Evolutionary conservation across 2,329 filamentous ascomycete species (phyloP).

Genomic region (Aspergillus tanneri): DNA sequence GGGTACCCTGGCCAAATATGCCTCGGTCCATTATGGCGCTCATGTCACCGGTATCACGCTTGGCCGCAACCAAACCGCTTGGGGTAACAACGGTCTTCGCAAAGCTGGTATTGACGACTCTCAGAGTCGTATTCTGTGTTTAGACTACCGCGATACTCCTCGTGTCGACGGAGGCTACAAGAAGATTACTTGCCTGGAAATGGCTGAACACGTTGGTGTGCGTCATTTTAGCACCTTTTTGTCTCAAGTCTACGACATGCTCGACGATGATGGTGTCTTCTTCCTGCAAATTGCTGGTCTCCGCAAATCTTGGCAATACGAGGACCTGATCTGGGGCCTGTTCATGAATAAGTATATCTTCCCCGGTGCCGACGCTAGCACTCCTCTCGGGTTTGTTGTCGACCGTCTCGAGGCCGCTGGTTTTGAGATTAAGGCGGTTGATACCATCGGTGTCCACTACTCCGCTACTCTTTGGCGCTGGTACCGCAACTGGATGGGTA

Average conservation of each 20-base stretch:
- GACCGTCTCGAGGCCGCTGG: slow-evolving; percentile 81
- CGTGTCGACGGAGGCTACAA: slow-evolving; percentile 75
- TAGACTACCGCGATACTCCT: slow-evolving; percentile 95
- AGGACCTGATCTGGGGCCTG: slow-evolving; percentile 95
- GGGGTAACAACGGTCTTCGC: slow-evolving; percentile 88
- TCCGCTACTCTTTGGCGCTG: slow-evolving; percentile 95
- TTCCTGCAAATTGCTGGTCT: slow-evolving; percentile 95
- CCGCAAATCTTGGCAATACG: slow-evolving; percentile 93
- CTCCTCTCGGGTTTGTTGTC: slow-evolving; percentile 83
- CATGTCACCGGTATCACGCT: slow-evolving; percentile 87
- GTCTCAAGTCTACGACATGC: slow-evolving; percentile 87
- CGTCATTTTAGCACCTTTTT: slow-evolving; percentile 80
- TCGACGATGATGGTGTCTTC: slow-evolving; percentile 93
- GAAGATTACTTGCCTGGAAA: slow-evolving; percentile 96
- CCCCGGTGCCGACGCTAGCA: slow-evolving; percentile 93
- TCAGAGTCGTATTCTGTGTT: slow-evolving; percentile 89
- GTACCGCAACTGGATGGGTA: slow-evolving; percentile 98
- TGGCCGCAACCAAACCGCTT: slow-evolving; percentile 92
- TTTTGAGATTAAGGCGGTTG: slow-evolving; percentile 86
- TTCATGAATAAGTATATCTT: slow-evolving; percentile 99
- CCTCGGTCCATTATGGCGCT: slow-evolving; percentile 86
- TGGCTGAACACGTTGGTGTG: slow-evolving; percentile 98
- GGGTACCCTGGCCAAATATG: slow-evolving; percentile 93
- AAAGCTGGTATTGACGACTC: slow-evolving; percentile 77
- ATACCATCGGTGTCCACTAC: slow-evolving; percentile 96